Base-by-base conservation (phyloP, 768 basidiomycete genomes). In the Lentinula raphanica region DNA sequence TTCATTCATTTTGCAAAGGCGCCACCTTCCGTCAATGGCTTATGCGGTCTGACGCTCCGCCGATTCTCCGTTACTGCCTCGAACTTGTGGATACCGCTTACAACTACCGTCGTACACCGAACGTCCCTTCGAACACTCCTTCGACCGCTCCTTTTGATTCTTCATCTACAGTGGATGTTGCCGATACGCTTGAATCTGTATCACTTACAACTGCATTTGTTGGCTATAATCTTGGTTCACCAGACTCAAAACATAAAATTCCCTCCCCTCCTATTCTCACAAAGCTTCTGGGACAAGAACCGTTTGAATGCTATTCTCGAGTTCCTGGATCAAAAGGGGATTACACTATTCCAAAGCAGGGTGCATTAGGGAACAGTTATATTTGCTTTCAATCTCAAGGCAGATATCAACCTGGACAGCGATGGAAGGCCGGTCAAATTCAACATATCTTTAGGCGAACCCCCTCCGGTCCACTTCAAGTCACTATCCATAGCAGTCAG, bases 1-100 rank as follows among this genome's bases (percentile, higher is more conserved):
- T 67, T 1, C 49, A 58, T 0, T 59, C 63, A 0, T 67, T 59
- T 13, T 53, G 65, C 23, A 58, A 62, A 35, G 63, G 21, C 0
- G 54, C 60, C 0, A 51, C 19, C 6, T 57, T 67, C 4, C 28
- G 31, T 0, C 13, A 29, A 1, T 68, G 67, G 67, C 15, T 66
- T 0, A 44, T 49, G 36, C 44, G 25, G 2, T 56, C 65, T 13
- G 19, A 64, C 1, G 60, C 58, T 23, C 59, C 62, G 1, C 19
- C 40, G 0, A 42, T 50, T 0, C 54, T 67, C 4, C 39, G 8
- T 0, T 54, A 63, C 21, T 62, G 59, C 49, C 64, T 63, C 17
- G 12, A 45, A 5, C 38, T 68, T 0, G 50, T 68, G 12, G 63
- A 68, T 15, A 59, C 45, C 19, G 48, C 56, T 7, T 66, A 61